Percentiles rank a stretch among this genome's conserved stretches.
phyloP scores from a whole-genome alignment of 305 asterid species.

The Rubia tinctorum region DNA sequence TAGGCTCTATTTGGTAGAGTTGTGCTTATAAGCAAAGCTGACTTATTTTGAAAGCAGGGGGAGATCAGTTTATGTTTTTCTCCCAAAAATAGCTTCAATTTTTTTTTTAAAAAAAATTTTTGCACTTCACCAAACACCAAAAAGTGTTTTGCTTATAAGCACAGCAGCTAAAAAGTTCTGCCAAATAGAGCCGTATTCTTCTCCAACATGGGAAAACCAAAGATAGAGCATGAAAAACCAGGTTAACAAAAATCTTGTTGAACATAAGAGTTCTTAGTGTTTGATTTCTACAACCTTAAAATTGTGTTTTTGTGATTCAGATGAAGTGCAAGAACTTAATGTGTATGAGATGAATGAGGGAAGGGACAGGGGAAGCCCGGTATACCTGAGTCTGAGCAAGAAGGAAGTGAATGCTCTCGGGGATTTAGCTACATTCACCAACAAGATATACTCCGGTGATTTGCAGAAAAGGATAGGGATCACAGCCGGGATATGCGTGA shows the following conservation, averaged over 20 bases:
- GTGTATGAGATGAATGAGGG: slow-evolving; percentile 65
- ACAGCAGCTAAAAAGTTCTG: no score
- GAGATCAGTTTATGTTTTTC: no score
- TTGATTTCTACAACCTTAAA: neutral
- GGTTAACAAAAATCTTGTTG: slow-evolving; percentile 16
- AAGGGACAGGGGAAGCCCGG: slow-evolving; percentile 57
- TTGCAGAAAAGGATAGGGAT: slow-evolving; percentile 49
- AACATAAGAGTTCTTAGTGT: neutral
- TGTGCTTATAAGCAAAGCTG: no score
- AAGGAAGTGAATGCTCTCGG: slow-evolving; percentile 56
- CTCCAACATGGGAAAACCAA: slow-evolving; percentile 28
- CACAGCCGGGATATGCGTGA: slow-evolving; percentile 52
- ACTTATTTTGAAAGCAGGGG: no score
- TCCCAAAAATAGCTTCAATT: no score
- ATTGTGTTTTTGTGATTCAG: slow-evolving; percentile 20
- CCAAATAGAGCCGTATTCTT: no score
- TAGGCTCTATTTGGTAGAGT: no score
- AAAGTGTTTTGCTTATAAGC: no score
- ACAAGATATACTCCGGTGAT: slow-evolving; percentile 66
- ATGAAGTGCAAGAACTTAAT: slow-evolving; percentile 46
- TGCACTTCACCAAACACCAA: no score
- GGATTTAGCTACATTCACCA: slow-evolving; percentile 60
- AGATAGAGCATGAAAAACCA: slow-evolving; percentile 27
- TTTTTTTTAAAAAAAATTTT: no score
- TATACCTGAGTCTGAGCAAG: slow-evolving; percentile 44